These are phyloP conservation scores for Penicillium coprophilum DNA, from an alignment of 495 filamentous ascomycete genomes.

Conservation along the genomic window DNA sequence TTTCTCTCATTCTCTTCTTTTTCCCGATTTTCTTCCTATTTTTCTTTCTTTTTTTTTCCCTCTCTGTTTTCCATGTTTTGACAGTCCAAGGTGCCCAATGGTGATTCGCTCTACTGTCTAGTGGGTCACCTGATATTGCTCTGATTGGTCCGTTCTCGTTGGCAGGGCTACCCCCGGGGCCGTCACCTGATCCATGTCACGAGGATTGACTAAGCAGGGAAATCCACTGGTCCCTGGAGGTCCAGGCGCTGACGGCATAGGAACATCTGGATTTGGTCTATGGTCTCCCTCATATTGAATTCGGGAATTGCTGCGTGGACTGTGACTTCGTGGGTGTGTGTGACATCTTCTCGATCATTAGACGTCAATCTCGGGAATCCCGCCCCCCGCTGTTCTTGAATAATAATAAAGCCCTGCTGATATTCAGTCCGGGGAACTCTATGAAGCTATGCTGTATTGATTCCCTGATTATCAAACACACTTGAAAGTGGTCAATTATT, in stretches of 20 bases:
- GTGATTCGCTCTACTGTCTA: conserved; percentile 20
- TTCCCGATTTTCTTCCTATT: not conserved
- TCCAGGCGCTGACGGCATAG: conserved; percentile 10
- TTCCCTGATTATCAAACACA: not conserved
- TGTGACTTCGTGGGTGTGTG: not conserved
- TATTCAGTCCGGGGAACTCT: conserved; percentile 4
- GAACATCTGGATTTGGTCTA: conserved; percentile 1
- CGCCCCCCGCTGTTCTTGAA: not conserved
- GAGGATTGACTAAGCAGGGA: conserved; percentile 15
- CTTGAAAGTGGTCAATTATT: conserved; percentile 7
- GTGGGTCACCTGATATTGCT: not conserved
- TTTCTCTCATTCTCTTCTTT: not conserved
- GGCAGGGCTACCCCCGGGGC: conserved; percentile 34
- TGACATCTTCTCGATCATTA: not conserved
- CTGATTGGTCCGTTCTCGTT: conserved; percentile 24
- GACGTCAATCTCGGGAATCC: not conserved
- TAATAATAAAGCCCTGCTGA: conserved; percentile 8
- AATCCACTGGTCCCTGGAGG: conserved; percentile 5
- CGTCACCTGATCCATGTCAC: conserved; percentile 15
- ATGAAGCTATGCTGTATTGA: conserved; percentile 18
- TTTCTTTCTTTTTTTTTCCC: conserved; percentile 6
- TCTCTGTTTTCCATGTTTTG: conserved; percentile 8
- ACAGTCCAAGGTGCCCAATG: conserved; percentile 1
- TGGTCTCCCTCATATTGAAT: not conserved
- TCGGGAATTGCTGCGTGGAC: not conserved